phyloP scores from a whole-genome alignment of 163 green algal species.

The Scenedesmus sp. region DNA sequence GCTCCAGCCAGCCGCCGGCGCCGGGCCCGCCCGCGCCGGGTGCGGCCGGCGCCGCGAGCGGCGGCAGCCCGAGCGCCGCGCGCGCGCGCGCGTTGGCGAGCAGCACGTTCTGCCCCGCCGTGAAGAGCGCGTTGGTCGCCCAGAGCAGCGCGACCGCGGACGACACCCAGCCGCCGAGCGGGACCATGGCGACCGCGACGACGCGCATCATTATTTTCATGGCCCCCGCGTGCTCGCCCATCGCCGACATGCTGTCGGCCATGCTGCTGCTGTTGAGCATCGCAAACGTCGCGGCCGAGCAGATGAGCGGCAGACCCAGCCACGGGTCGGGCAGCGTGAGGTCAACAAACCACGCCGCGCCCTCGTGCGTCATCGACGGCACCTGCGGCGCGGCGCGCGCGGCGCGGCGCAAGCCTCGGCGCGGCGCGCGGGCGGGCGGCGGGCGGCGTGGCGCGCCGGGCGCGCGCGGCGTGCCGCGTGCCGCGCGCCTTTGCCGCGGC shows the following conservation, averaged over 20 bases:
- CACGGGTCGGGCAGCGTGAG: constrained; percentile 61
- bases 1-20: background rate
- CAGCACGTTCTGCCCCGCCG: constrained; percentile 16
- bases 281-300: constrained; percentile 51
- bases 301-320: constrained; percentile 64
- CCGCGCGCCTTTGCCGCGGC: constrained; percentile 53
- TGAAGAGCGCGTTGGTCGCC: constrained; percentile 52
- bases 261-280: constrained; percentile 49
- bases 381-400: constrained; percentile 41
- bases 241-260: constrained; percentile 23
- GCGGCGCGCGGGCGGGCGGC: background rate
- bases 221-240: background rate
- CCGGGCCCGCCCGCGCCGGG: background rate
- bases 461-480: background rate
- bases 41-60: constrained; percentile 16
- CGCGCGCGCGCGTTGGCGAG: constrained; percentile 32
- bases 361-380: constrained; percentile 58
- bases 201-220: constrained; percentile 37
- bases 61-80: constrained; percentile 41
- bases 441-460: background rate
- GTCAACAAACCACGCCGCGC: constrained; percentile 63
- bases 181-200: constrained; percentile 51
- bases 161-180: constrained; percentile 50
- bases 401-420: background rate
- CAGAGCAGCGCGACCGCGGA: constrained; percentile 58